Evolutionary conservation across 2,329 filamentous ascomycete species (phyloP).

Genomic region (Botrytis galanthina): DNA sequence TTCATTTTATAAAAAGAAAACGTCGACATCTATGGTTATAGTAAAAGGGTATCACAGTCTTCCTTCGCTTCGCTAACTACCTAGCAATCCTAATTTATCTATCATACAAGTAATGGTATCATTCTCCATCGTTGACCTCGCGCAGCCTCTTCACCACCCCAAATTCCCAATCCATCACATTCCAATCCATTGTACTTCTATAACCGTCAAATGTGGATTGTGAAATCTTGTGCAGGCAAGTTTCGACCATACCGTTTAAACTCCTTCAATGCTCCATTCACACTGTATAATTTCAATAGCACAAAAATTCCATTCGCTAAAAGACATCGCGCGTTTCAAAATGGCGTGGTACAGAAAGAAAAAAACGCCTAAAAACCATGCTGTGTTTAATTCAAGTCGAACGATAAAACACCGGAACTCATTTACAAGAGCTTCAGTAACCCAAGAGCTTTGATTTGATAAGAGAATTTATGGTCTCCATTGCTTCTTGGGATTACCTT

Average conservation of each 20-base stretch:
- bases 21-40: background rate
- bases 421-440: conserved; percentile 6
- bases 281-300: conserved; percentile 4
- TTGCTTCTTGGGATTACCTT: conserved; percentile 30
- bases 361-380: conserved; percentile 11
- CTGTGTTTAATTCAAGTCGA: background rate
- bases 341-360: conserved; percentile 9
- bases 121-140: conserved; percentile 8
- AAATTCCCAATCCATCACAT: background rate
- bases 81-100: conserved; percentile 12
- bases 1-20: background rate
- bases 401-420: background rate
- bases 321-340: conserved; percentile 14
- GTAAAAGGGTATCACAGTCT: conserved; percentile 22
- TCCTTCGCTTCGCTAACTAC: conserved; percentile 1
- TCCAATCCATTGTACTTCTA: background rate
- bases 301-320: conserved; percentile 19
- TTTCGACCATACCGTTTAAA: conserved; percentile 10
- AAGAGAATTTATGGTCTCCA: conserved; percentile 27
- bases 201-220: conserved; percentile 7
- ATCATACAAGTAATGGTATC: conserved; percentile 24
- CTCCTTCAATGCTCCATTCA: conserved; percentile 13
- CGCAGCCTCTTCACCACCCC: background rate
- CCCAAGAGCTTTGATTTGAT: background rate
- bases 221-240: conserved; percentile 16